Percentiles rank a stretch among this genome's conserved stretches.
phyloP scores from a whole-genome alignment of 2,329 filamentous ascomycete genomes.

The Xylaria sp. region DNA sequence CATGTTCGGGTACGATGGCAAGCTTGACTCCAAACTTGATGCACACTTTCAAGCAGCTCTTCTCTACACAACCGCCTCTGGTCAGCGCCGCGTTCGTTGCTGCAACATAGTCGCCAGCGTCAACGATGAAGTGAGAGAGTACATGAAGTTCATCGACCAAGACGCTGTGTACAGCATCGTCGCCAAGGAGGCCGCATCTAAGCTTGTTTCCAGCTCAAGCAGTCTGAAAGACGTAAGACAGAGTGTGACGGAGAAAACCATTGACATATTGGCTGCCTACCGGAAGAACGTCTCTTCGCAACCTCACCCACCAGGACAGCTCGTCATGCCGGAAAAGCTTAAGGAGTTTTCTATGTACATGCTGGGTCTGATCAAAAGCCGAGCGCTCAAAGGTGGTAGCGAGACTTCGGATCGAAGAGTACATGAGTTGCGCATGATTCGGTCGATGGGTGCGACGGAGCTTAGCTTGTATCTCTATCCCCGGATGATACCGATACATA shows the following conservation, averaged over 20 bases:
- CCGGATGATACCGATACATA: conserved; percentile 86
- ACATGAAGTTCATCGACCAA: conserved; percentile 91
- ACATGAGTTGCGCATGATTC: conserved; percentile 86
- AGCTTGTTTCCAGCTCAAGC: conserved; percentile 64
- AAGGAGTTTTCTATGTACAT: conserved; percentile 98
- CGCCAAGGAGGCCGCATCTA: conserved; percentile 89
- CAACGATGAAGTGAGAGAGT: conserved; percentile 75
- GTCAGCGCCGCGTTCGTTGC: conserved; percentile 85
- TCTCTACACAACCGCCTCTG: conserved; percentile 86
- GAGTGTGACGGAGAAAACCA: conserved; percentile 80
- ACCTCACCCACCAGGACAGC: conserved; percentile 80
- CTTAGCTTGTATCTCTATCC: conserved; percentile 92
- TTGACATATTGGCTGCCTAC: conserved; percentile 87
- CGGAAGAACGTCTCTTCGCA: conserved; percentile 83
- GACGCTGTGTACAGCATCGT: conserved; percentile 85
- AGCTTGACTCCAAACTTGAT: conserved; percentile 93
- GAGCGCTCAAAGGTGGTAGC: conserved; percentile 87
- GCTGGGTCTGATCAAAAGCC: conserved; percentile 79
- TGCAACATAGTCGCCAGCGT: conserved; percentile 91
- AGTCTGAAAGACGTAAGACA: conserved; percentile 80
- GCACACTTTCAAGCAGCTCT: conserved; percentile 96
- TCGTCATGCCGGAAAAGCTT: conserved; percentile 90
- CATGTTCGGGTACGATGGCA: conserved; percentile 91
- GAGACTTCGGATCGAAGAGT: conserved; percentile 87
- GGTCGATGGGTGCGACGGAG: conserved; percentile 79